Evolutionary conservation across 73 alveolate genomes (phyloP).

Genomic region (Paramecium primaurelia): DNA sequence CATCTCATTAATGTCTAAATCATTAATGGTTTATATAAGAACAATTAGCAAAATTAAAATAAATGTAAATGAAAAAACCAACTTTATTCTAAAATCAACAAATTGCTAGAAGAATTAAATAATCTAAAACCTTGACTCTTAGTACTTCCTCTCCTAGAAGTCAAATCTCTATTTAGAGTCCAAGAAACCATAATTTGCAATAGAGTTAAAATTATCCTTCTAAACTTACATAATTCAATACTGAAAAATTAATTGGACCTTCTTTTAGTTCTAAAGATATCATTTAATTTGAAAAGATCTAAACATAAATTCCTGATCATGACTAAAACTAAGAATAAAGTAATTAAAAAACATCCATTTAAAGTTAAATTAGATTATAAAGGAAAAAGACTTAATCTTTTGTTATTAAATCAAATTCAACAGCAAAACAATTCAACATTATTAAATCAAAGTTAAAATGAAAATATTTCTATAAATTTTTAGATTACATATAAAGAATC

Average conservation of each 20-base stretch:
- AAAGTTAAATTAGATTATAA: background rate
- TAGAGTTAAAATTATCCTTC: background rate
- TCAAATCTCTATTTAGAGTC: background rate
- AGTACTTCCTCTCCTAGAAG: slow-evolving; percentile 33
- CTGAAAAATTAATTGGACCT: background rate
- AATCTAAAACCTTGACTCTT: background rate
- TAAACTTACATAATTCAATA: background rate
- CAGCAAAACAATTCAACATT: background rate
- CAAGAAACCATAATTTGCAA: background rate
- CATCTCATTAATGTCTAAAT: background rate
- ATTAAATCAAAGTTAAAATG: background rate
- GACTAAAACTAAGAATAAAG: background rate
- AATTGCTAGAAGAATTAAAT: slow-evolving; percentile 10
- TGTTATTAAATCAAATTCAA: background rate
- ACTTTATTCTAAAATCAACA: background rate
- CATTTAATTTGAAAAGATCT: background rate
- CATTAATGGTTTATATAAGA: background rate
- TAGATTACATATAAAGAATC: background rate
- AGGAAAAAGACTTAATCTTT: background rate
- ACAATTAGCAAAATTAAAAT: background rate
- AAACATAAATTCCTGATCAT: background rate
- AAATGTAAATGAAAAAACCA: background rate
- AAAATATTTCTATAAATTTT: background rate
- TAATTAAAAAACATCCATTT: background rate
- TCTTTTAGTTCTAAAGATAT: background rate